These are phyloP conservation scores for Sporothrix schenckii DNA, from an alignment of 2,329 filamentous ascomycete genomes.

Conservation along the genomic window DNA sequence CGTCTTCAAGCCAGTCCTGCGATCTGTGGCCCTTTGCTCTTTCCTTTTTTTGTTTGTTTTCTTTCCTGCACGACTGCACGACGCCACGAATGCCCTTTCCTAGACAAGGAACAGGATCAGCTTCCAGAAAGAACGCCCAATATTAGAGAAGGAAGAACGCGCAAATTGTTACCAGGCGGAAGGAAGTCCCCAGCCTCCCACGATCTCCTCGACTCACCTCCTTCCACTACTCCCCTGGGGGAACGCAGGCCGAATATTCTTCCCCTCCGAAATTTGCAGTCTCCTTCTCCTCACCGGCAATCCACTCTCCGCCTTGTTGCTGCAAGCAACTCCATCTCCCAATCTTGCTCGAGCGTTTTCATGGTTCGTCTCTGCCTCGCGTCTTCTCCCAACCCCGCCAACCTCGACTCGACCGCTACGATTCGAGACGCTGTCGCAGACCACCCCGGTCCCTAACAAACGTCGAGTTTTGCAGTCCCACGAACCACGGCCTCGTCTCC, in stretches of 20 bases:
- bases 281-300: background rate
- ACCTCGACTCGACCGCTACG: background rate
- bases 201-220: background rate
- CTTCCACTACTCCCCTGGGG: background rate
- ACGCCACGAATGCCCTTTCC: slow-evolving; percentile 4
- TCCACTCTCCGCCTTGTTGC: slow-evolving; percentile 5
- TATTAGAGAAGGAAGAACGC: background rate
- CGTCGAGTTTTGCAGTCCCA: slow-evolving; percentile 8
- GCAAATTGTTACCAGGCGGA: background rate
- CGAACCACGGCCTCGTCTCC: background rate
- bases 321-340: slow-evolving; percentile 20
- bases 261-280: slow-evolving; percentile 27
- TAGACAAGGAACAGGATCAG: background rate
- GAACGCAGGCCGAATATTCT: slow-evolving; percentile 28
- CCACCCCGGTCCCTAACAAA: background rate
- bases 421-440: background rate
- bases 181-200: background rate
- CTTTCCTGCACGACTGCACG: background rate
- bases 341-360: slow-evolving; percentile 11
- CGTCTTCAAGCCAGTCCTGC: background rate
- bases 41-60: background rate
- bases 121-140: background rate
- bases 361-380: slow-evolving; percentile 12
- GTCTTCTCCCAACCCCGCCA: slow-evolving; percentile 1
- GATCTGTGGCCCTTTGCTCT: slow-evolving; percentile 13